phyloP scores from a whole-genome alignment of 208 protist genomes.

The Trichomonas tenax region DNA sequence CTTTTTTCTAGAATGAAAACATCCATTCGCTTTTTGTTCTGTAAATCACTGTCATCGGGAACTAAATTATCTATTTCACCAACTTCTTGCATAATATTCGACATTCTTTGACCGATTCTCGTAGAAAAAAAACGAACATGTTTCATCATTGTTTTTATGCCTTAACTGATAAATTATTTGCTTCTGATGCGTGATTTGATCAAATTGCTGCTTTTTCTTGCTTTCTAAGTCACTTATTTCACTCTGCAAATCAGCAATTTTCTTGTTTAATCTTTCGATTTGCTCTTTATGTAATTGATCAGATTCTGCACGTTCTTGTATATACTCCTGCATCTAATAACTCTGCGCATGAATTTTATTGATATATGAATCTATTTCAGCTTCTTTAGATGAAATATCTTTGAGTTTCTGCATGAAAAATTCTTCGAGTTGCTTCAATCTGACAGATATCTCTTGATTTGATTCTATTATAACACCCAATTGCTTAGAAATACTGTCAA shows the following conservation, averaged over 20 bases:
- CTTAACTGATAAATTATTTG: neutral
- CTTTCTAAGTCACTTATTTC: neutral
- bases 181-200: neutral
- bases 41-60: neutral
- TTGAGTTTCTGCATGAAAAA: neutral
- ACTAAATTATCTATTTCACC: neutral
- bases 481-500: neutral
- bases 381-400: neutral
- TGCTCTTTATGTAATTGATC: neutral
- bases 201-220: neutral
- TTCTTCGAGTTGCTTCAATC: neutral
- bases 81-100: neutral
- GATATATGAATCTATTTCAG: neutral
- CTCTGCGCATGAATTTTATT: neutral
- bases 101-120: neutral
- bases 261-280: neutral
- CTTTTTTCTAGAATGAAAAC: neutral
- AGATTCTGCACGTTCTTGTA: neutral
- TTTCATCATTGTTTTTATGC: neutral
- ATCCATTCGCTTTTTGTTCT: neutral
- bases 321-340: neutral
- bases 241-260: neutral
- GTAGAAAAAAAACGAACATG: neutral
- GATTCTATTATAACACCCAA: neutral
- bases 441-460: neutral